These are phyloP conservation scores for Zygotorulaspora mrakii DNA, from an alignment of 1,139 yeast species.

Conservation along the genomic window DNA sequence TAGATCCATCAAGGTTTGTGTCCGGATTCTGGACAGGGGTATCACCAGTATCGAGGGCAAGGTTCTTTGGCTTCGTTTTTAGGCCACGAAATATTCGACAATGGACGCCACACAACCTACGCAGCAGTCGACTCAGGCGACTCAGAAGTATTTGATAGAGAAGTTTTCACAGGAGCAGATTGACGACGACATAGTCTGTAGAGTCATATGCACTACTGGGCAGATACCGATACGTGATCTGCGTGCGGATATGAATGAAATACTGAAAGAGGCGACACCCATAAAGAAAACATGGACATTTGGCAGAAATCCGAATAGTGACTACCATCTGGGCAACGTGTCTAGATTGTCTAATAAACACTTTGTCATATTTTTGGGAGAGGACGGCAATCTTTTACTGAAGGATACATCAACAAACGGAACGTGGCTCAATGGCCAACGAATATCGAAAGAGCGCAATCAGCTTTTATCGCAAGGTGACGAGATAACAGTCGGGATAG, in stretches of 20 bases:
- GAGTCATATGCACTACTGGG: constrained; percentile 68
- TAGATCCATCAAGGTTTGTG: too few relatives aligned
- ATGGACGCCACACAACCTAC: constrained; percentile 45
- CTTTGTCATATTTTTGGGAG: constrained; percentile 60
- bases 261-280: constrained; percentile 25
- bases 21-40: too few relatives aligned
- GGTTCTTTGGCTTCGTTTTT: too few relatives aligned
- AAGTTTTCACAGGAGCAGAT: constrained; percentile 41
- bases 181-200: constrained; percentile 45
- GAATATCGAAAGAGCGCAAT: constrained; percentile 74
- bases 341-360: constrained; percentile 75
- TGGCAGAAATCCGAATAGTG: constrained; percentile 66
- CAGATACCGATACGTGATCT: constrained; percentile 49
- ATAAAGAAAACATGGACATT: constrained; percentile 59
- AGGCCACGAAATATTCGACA: too few relatives aligned
- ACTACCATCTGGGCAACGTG: constrained; percentile 60
- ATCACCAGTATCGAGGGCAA: too few relatives aligned
- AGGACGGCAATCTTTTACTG: constrained; percentile 56
- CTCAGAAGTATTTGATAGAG: constrained; percentile 40
- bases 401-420: constrained; percentile 85
- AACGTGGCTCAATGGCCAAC: constrained; percentile 71
- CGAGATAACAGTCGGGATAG: constrained; percentile 85
- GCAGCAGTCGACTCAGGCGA: constrained; percentile 67
- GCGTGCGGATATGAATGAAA: constrained; percentile 37
- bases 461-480: constrained; percentile 88